Evolutionary conservation across 2,329 filamentous ascomycete species (phyloP), one percentile per base, ranked within the genome.

Genomic region (Didymella glomerata): DNA sequence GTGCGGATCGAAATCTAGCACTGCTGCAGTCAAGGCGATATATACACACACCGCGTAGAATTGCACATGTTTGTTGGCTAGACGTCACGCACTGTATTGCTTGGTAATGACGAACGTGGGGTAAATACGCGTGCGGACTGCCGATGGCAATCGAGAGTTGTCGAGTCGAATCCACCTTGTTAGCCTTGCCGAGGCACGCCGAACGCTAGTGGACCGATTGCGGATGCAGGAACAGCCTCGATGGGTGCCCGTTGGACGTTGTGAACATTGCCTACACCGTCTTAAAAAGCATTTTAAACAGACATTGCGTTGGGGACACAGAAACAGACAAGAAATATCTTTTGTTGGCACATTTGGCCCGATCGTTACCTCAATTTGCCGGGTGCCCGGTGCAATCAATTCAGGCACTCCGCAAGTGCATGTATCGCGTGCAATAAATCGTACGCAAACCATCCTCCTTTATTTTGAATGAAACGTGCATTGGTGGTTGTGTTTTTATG

Each of bases 71-170:
- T 22, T 34, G 40, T 40, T 24, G 18, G 25, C 28, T 18, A 34
- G 32, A 59, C 56, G 50, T 54, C 56, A 58, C 49, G 22, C 50
- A 41, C 47, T n/a, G 32, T 20, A 11, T 50, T 54, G 56, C 56
- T 59, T 50, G 50, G 56, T 59, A 59, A 59, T 59, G 46, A 47
- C 40, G 56, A 54, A 47, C 47, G 56, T 54, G 56, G 56, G 56
- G 50, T 59, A 50, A 24, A 46, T 18, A 16, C 38, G 53, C 28
- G 25, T 28, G 38, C 13, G 16, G 14, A 46, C 30, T 24, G 47
- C 54, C 54, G 54, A 50, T 50, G 47, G 53, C 47, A 49, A 50
- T 50, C 45, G 40, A 22, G 32, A 40, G 27, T 40, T 50, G 47
- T 45, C 53, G 53, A 56, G 40, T 56, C 53, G 53, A 50, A 25